Evolutionary conservation across 2,329 filamentous ascomycete genomes (phyloP), one percentile per base, ranked within the genome.

Genomic region (Fusarium goolgardi): DNA sequence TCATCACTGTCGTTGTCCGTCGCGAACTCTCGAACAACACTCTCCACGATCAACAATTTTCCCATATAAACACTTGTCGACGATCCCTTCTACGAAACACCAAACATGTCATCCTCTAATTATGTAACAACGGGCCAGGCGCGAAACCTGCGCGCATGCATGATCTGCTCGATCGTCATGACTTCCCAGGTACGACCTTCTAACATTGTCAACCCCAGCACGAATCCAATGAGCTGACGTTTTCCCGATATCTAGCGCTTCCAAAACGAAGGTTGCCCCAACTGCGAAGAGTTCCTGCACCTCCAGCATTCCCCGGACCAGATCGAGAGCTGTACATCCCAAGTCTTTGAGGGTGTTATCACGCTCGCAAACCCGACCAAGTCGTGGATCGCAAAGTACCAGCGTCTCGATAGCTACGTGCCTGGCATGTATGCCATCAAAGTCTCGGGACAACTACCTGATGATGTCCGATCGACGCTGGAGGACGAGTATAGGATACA

Each of bases 371-470:
- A 97, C 77, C 94, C 94, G n/a, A 82, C 82, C 43, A 87, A 85
- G 71, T 96, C 92, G 75, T 99, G 96, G 96, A 93, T 98, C 49
- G 94, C 95, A n/a, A 92, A 93, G 77, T 98, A 94, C 91, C 94
- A 98, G 84, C 88, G 96, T 11, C 82, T 99, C 62, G 93, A 97
- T 77, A 88, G 88, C 56, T 98, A 97, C 78, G 91, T 96, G 53
- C 87, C 89, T 18, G 96, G 96, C 55, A 90, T 96, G 59, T 99
- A 99, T 81, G 96, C 96, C 20, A 92, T 94, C 57, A 97, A 98
- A 82, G 96, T 99, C 25, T 93, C 91, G 32, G 96, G 96, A 20
- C 88, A 92, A 76, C 79, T 91, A 61, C 88, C 89, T 7, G 88
- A 91, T 69, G 89, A 91, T 65, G 83, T 91, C 40, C 81, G 87